phyloP scores from a whole-genome alignment of 345 rosid species.

The Conringia planisiliqua region DNA sequence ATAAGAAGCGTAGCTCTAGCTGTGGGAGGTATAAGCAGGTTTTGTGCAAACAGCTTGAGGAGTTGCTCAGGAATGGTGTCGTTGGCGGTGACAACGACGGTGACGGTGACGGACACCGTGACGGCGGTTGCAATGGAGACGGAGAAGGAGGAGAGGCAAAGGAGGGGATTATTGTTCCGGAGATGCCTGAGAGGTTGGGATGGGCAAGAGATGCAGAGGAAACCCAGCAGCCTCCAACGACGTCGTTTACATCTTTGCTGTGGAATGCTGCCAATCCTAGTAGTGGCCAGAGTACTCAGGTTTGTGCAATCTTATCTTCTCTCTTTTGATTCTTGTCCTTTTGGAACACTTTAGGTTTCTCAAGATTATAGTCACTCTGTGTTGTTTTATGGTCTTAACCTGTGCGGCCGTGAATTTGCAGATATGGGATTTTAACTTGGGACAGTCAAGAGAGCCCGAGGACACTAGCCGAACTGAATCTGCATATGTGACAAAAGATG shows the following conservation, averaged over 20 bases:
- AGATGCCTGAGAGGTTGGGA: conserved; percentile 27
- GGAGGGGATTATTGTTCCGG: conserved; percentile 41
- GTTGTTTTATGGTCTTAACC: neutral
- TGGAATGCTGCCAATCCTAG: conserved; percentile 41
- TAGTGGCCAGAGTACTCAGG: conserved; percentile 53
- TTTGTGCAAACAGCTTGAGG: conserved; percentile 59
- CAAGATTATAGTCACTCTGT: neutral
- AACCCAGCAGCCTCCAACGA: conserved; percentile 22
- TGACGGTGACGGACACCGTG: neutral
- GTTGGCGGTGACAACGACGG: conserved; percentile 17
- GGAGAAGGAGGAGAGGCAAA: neutral
- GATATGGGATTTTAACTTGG: conserved; percentile 92
- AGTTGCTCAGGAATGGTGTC: conserved; percentile 45
- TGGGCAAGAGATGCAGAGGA: conserved; percentile 33
- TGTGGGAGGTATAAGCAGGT: conserved; percentile 58
- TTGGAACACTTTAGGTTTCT: neutral
- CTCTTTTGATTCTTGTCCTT: neutral
- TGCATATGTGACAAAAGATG: conserved; percentile 37
- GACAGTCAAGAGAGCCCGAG: conserved; percentile 47
- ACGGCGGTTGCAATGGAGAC: neutral
- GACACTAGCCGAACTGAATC: conserved; percentile 44
- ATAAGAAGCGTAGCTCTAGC: conserved; percentile 38
- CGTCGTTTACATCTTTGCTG: conserved; percentile 37
- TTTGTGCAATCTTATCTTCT: conserved; percentile 9
- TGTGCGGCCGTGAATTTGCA: conserved; percentile 30